Evolutionary conservation across 148 eudicot genomes (phyloP), one percentile per base, ranked within the genome.

Genomic region (Nepenthes gracilis): DNA sequence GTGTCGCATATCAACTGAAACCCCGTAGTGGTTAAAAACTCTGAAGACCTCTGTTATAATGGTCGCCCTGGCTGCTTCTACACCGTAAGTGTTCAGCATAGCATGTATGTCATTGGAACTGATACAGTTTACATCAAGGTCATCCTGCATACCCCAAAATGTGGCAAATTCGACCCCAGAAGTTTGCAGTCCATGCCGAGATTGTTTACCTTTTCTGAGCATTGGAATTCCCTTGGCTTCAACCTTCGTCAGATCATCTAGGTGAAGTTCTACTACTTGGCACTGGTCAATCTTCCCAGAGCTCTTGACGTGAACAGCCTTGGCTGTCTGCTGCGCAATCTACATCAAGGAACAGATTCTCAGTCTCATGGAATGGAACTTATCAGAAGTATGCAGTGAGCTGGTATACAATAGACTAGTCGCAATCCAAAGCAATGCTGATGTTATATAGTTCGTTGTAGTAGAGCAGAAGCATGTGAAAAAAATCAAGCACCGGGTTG

Each of bases 61-160:
- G 43, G 87, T 73, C 54, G 81, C 85, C 64, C 97, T 65, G 8
- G 99, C 99, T 33, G 95, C 99, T 76, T 94, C 99, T 10, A 94
- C 92, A 36, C 99, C 99, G 23, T 82, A 94, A 2, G 95, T 85
- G 1, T 55, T 74, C 52, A 94, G 81, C 75, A 94, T 75, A 0
- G 88, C 72, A 55, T 81, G 69, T 32, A 94, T 68, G n/a, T 85
- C 87, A 66, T 94, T 94, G 40, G 88, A 83, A 65, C 86, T 84
- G n/a, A 94, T 72, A 61, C 66, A 80, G 3, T 49, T 79, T 15
- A 85, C 63, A 35, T 94, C 97, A 6, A 94, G 90, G 35, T 78
- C 80, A 12, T 86, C 92, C 70, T 83, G 80, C 88, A 89, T 84
- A 1, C 77, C 81, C 95, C 95, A 94, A 32, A 94, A 84, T n/a